Evolutionary conservation across 2,329 filamentous ascomycete genomes (phyloP), one percentile per base, ranked within the genome.

Genomic region (Sordariomycetes sp.): DNA sequence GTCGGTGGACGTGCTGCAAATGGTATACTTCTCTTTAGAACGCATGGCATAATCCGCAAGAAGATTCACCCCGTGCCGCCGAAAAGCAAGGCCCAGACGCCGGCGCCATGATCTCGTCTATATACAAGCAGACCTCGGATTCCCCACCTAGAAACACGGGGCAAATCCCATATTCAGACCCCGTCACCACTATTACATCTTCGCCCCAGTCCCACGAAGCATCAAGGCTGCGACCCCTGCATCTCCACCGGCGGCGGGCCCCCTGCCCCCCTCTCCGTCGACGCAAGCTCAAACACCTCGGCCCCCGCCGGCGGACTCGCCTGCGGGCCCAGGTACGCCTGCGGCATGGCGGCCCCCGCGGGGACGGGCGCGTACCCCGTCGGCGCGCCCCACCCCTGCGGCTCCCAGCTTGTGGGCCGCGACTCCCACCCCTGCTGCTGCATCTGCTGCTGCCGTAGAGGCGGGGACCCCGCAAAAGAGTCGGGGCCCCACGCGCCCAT

Each of bases 251-350:
- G 45, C 10, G 48, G n/a, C 28, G 28, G 28, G 28, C 28, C 28
- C 28, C 13, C 50, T 13, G 4, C 24, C 20, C 39, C 22, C 55
- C 48, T 52, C 24, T 52, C 28, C 28, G 50, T 28, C 55, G 55
- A 50, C 34, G 55, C 55, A 10, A 57, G 55, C 48, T 57, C 55
- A 22, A 25, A 57, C 17, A 57, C 55, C 24, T n/a, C 51, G 13
- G 13, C 15, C 51, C 51, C 51, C 1, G 12, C 25, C 5, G 6
- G 13, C 25, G 13, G 25, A 6, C 13, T 17, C 50, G 20, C 50
- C 50, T 52, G 50, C 10, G 39, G 15, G 15, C 39, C 39, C 17
- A 32, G 28, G 8, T 32, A 32, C 28, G 28, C 39, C 39, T 20
- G 39, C 39, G 39, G 39, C 39, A 15, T 17, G 3, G 13, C 15